A percentile compares a stretch with the other conserved stretches of the same genome.
Conservation (phyloP, 495 filamentous ascomycete genomes). For the Hypoxylon intermedium region DNA sequence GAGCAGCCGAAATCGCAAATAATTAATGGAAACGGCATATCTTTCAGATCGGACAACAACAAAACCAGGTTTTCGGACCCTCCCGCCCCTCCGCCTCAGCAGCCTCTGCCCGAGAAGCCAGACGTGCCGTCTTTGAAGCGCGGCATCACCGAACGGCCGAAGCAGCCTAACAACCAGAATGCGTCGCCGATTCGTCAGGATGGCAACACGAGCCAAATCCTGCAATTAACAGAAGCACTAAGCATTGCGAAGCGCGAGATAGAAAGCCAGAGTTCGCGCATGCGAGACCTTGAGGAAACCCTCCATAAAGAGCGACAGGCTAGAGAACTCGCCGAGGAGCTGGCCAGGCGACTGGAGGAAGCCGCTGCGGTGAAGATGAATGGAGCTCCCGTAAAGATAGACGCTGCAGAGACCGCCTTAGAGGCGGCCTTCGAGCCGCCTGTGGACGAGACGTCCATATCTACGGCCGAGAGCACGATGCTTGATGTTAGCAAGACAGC, state of each 20-base stretch:
- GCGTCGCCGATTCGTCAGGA: constrained; percentile 70
- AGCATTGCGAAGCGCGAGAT: constrained; percentile 81
- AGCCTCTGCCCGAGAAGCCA: constrained; percentile 89
- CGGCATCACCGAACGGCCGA: constrained; percentile 75
- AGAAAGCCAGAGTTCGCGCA: constrained; percentile 74
- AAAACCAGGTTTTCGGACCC: constrained; percentile 84
- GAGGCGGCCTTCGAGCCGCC: constrained; percentile 51
- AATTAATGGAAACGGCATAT: constrained; percentile 52
- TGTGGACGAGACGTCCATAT: constrained; percentile 38
- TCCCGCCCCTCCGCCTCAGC: constrained; percentile 88
- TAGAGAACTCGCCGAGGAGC: constrained; percentile 81
- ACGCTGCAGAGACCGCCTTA: constrained; percentile 44
- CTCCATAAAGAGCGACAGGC: constrained; percentile 80
- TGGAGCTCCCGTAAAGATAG: constrained; percentile 37
- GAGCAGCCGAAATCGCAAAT: constrained; percentile 49
- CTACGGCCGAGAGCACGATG: constrained; percentile 30
- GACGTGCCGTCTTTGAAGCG: constrained; percentile 74
- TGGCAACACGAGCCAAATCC: constrained; percentile 71
- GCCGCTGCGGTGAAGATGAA: constrained; percentile 47
- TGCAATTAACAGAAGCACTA: constrained; percentile 81
- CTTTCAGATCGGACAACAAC: constrained; percentile 63
- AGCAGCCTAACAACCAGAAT: constrained; percentile 53
- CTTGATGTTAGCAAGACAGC: constrained; percentile 41
- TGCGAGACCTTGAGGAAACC: constrained; percentile 82
- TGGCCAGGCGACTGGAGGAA: constrained; percentile 73